Percentiles rank a stretch among this genome's conserved stretches.
phyloP scores from a whole-genome alignment of 768 basidiomycete species.

The Phlegmacium glaucopus region DNA sequence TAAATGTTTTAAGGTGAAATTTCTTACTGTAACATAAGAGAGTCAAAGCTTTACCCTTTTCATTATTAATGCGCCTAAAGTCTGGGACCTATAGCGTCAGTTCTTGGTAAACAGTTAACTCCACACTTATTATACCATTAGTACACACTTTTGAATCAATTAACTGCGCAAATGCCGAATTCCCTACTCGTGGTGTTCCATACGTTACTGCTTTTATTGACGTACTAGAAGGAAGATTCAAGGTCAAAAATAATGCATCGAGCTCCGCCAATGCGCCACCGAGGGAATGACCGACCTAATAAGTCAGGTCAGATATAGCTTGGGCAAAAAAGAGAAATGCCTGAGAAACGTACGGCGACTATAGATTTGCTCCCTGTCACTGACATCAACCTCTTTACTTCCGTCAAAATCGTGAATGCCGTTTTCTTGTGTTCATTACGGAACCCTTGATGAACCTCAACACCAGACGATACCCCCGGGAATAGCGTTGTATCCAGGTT shows the following conservation, averaged over 20 bases:
- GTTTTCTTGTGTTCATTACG: constrained; percentile 45
- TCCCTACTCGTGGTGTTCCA: constrained; percentile 52
- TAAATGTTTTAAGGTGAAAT: background rate
- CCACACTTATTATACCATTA: background rate
- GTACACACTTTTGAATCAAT: constrained; percentile 40
- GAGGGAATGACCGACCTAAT: constrained; percentile 46
- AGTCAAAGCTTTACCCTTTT: constrained; percentile 22
- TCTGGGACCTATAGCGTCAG: constrained; percentile 25
- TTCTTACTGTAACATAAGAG: background rate
- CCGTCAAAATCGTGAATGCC: constrained; percentile 39
- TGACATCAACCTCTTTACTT: constrained; percentile 38
- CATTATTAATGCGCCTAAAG: constrained; percentile 39
- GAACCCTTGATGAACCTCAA: constrained; percentile 51
- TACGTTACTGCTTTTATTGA: constrained; percentile 42
- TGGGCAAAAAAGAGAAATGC: background rate
- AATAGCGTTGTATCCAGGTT: constrained; percentile 44
- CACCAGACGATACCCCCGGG: constrained; percentile 43
- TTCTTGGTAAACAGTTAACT: background rate
- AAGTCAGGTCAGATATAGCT: background rate
- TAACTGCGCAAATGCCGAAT: constrained; percentile 45
- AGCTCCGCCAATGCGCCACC: constrained; percentile 53
- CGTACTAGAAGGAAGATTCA: constrained; percentile 42
- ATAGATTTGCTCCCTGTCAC: constrained; percentile 35
- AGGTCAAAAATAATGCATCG: constrained; percentile 42
- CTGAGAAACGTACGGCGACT: constrained; percentile 30